Percentiles rank a stretch among this genome's conserved stretches.
Conservation (phyloP, 2,329 filamentous ascomycete genomes). For the Nakataea oryzae region DNA sequence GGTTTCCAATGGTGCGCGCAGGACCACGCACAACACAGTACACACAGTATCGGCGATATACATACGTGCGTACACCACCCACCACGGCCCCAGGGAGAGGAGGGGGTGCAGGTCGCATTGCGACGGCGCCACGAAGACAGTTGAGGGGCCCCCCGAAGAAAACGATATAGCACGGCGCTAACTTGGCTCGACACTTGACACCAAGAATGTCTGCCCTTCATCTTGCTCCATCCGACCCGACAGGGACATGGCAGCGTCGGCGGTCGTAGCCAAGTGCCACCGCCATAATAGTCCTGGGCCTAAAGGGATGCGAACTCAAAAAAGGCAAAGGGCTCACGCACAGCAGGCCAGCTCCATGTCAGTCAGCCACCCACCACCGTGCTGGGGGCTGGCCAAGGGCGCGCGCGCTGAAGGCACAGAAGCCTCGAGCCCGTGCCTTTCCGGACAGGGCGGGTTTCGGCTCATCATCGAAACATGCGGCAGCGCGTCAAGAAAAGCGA, state of each 20-base stretch:
- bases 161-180: background rate
- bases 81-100: too few relatives aligned
- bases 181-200: background rate
- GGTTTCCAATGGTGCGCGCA: background rate
- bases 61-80: background rate
- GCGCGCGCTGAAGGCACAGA: too few relatives aligned
- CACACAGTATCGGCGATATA: too few relatives aligned
- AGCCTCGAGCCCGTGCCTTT: too few relatives aligned
- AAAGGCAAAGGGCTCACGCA: background rate
- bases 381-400: too few relatives aligned
- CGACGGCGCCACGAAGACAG: background rate
- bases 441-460: background rate
- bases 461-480: background rate
- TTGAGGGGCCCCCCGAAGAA: background rate
- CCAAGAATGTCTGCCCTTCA: background rate
- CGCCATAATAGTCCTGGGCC: background rate
- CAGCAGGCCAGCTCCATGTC: background rate
- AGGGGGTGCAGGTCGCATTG: background rate
- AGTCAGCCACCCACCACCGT: too few relatives aligned
- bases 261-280: background rate
- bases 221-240: background rate
- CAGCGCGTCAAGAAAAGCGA: background rate
- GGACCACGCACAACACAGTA: background rate
- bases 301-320: background rate
- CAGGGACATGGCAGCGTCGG: background rate